Evolutionary conservation across 805 yeast genomes (phyloP).

Genomic region (Isabelozyma gotoi): DNA sequence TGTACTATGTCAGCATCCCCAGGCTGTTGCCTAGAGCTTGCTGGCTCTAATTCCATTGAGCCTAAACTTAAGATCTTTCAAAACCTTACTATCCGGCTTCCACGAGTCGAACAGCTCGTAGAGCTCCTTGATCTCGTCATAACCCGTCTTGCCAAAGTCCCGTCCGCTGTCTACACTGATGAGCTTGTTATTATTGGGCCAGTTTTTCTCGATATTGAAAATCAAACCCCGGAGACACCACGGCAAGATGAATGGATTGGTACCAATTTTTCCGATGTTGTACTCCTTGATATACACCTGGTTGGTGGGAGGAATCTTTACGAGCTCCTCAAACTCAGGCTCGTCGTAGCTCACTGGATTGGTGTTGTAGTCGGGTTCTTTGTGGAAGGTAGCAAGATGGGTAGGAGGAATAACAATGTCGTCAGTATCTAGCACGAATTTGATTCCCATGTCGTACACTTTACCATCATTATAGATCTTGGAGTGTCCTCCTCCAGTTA

Average conservation of each 20-base stretch:
- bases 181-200: constrained; percentile 44
- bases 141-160: constrained; percentile 31
- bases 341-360: constrained; percentile 7
- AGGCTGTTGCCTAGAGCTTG: too few relatives aligned
- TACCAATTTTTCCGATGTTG: constrained; percentile 62
- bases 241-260: constrained; percentile 84
- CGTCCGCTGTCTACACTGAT: constrained; percentile 29
- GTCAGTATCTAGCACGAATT: constrained; percentile 73
- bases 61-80: constrained; percentile 82
- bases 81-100: constrained; percentile 80
- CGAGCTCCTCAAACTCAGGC: constrained; percentile 6
- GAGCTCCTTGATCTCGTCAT: constrained; percentile 58
- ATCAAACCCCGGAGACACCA: constrained; percentile 89
- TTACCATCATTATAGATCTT: constrained; percentile 79
- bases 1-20: too few relatives aligned
- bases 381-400: constrained; percentile 1
- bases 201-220: constrained; percentile 54
- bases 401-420: constrained; percentile 46
- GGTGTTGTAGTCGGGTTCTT: neutral
- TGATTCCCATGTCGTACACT: constrained; percentile 79
- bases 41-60: constrained; percentile 53
- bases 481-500: constrained; percentile 96
- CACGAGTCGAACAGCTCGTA: constrained; percentile 76
- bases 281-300: constrained; percentile 45
- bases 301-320: constrained; percentile 30